Percentiles rank a stretch among this genome's conserved stretches.
Conservation (phyloP, 2,329 filamentous ascomycete species). For the Emericellopsis atlantica region DNA sequence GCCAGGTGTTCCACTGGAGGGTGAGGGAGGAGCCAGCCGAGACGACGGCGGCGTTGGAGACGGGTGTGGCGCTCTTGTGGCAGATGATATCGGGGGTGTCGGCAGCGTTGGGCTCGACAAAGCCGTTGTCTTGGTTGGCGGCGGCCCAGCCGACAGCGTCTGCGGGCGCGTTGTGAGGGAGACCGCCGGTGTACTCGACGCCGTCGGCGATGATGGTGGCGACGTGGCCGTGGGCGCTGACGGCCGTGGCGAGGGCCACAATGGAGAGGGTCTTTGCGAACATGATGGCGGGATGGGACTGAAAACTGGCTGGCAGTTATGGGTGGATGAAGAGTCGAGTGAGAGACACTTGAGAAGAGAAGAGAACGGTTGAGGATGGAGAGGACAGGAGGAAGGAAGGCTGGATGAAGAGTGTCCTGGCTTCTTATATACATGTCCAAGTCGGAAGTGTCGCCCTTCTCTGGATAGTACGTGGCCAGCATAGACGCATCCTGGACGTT, state of each 20-base stretch:
- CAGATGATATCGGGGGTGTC: conserved; percentile 31
- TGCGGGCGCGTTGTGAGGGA: conserved; percentile 12
- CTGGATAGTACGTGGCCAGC: no score
- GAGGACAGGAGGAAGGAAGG: no score
- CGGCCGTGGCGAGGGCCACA: conserved; percentile 10
- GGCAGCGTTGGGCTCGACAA: conserved; percentile 28
- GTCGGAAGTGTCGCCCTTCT: no score
- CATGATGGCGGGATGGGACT: conserved; percentile 3
- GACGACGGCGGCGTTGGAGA: conserved; percentile 26
- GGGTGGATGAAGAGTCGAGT: background rate
- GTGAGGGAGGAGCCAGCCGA: conserved; percentile 46
- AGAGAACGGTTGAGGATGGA: no score
- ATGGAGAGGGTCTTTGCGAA: conserved; percentile 9
- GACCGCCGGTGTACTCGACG: conserved; percentile 16
- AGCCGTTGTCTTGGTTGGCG: conserved; percentile 25
- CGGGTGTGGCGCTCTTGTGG: conserved; percentile 27
- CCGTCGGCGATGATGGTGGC: conserved; percentile 10
- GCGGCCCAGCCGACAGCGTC: conserved; percentile 22
- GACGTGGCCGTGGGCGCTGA: conserved; percentile 16
- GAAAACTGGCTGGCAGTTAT: background rate
- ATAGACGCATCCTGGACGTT: no score
- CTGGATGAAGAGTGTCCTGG: no score
- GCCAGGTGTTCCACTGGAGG: conserved; percentile 53
- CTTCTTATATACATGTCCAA: no score
- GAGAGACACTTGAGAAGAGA: no score